Conservation (phyloP, 257 asterid species). For the Forsythia suspensa region DNA sequence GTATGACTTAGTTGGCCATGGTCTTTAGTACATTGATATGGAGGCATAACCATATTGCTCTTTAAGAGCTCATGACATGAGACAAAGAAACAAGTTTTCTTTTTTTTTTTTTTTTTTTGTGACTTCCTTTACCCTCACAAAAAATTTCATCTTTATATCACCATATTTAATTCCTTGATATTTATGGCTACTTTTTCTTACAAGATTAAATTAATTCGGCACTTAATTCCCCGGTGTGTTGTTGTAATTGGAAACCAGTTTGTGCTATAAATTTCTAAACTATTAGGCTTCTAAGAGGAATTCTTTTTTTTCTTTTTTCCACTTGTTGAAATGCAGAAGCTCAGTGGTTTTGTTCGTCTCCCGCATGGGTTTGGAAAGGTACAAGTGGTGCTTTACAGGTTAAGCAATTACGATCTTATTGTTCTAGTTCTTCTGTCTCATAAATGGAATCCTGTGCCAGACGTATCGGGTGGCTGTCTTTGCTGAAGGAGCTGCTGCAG, state of each 20-base stretch:
- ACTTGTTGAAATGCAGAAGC: constrained; percentile 63
- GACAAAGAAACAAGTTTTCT: not conserved
- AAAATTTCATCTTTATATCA: not conserved
- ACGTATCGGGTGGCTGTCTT: constrained; percentile 79
- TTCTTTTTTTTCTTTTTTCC: constrained; percentile 9
- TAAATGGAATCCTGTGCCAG: constrained; percentile 42
- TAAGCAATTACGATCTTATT: constrained; percentile 20
- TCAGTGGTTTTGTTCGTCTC: constrained; percentile 74
- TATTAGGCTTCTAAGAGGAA: not conserved
- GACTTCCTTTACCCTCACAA: not conserved
- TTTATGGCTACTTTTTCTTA: not conserved
- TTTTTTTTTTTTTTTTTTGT: not conserved
- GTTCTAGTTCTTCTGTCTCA: constrained; percentile 26
- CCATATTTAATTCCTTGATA: not conserved
- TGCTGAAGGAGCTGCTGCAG: constrained; percentile 99
- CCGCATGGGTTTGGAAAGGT: constrained; percentile 98
- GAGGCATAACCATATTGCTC: not conserved
- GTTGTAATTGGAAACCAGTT: constrained; percentile 3
- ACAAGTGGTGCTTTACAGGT: constrained; percentile 15
- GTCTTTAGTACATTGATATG: not conserved
- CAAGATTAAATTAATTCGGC: not conserved
- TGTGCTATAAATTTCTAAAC: not conserved
- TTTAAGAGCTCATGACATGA: constrained; percentile 4
- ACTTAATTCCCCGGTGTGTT: not conserved
- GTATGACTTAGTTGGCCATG: not conserved